Percentiles rank a stretch among this genome's conserved stretches.
These are phyloP conservation scores for Mycena maculata DNA, from an alignment of 768 basidiomycete genomes.

Conservation along the genomic window DNA sequence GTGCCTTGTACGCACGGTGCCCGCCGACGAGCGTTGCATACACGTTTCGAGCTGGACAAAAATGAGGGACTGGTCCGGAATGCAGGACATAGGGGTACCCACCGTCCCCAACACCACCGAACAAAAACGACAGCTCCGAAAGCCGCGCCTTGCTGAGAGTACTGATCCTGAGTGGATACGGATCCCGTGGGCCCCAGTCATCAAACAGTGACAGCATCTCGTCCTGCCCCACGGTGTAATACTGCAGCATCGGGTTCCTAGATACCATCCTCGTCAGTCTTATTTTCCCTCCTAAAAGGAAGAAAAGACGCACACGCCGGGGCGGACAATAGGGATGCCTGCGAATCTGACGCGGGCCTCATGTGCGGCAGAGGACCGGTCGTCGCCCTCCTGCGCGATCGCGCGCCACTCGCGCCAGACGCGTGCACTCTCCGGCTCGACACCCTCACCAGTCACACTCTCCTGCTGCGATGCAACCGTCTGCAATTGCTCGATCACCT, in stretches of 20 bases:
- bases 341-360: conserved; percentile 9
- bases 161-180: conserved; percentile 37
- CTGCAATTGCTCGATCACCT: conserved; percentile 24
- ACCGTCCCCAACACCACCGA: conserved; percentile 46
- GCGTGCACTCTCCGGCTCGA: conserved; percentile 22
- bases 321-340: conserved; percentile 12
- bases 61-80: background rate
- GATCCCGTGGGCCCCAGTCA: conserved; percentile 40
- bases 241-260: conserved; percentile 30
- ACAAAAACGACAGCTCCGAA: conserved; percentile 37
- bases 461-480: conserved; percentile 14
- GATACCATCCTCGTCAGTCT: background rate
- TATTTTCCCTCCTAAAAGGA: background rate
- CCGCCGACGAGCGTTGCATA: conserved; percentile 42
- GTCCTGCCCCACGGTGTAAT: conserved; percentile 38
- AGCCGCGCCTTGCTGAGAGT: conserved; percentile 31
- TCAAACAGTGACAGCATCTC: conserved; percentile 41
- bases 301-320: conserved; percentile 7
- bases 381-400: conserved; percentile 19
- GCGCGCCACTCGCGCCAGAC: conserved; percentile 34
- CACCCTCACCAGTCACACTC: background rate
- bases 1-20: conserved; percentile 31
- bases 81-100: background rate
- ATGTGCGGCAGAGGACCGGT: conserved; percentile 5
- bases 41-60: conserved; percentile 38